Conservation (phyloP, 164 flowering plant species). For the Litsea cubeba region DNA sequence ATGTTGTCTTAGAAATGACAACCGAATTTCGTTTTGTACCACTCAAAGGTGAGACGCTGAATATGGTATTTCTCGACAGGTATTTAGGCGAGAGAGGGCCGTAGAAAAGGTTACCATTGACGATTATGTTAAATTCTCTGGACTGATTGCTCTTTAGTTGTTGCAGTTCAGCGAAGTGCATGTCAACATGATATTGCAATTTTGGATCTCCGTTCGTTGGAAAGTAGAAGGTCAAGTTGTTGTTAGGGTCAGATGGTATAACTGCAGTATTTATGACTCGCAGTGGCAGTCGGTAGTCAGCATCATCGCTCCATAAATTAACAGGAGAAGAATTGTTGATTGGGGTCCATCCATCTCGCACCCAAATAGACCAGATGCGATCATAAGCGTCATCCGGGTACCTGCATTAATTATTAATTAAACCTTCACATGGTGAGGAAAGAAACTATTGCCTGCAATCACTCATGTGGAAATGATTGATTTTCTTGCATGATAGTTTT, state of each 20-base stretch:
- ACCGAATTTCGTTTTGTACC: not conserved
- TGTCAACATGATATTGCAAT: constrained; percentile 14
- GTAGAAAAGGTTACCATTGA: not conserved
- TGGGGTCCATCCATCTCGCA: not conserved
- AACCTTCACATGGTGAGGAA: too few relatives aligned
- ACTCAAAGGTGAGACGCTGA: not conserved
- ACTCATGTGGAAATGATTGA: too few relatives aligned
- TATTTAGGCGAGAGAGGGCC: not conserved
- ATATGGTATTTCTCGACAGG: not conserved
- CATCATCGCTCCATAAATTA: not conserved
- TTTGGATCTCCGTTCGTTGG: constrained; percentile 2
- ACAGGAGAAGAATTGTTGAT: not conserved
- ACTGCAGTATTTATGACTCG: constrained; percentile 30
- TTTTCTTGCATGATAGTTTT: too few relatives aligned
- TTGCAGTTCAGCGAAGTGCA: constrained; percentile 38
- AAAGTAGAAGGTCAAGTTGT: constrained; percentile 4
- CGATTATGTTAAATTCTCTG: constrained; percentile 23
- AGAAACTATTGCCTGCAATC: too few relatives aligned
- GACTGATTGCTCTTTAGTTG: constrained; percentile 12
- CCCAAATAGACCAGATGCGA: constrained; percentile 12
- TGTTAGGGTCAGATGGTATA: constrained; percentile 3
- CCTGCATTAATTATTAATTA: not conserved
- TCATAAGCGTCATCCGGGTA: constrained; percentile 6
- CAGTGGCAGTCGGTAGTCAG: constrained; percentile 16
- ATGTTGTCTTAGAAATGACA: constrained; percentile 11